Conservation (phyloP, 2,329 filamentous ascomycete species). For the Neonectria coccinea region DNA sequence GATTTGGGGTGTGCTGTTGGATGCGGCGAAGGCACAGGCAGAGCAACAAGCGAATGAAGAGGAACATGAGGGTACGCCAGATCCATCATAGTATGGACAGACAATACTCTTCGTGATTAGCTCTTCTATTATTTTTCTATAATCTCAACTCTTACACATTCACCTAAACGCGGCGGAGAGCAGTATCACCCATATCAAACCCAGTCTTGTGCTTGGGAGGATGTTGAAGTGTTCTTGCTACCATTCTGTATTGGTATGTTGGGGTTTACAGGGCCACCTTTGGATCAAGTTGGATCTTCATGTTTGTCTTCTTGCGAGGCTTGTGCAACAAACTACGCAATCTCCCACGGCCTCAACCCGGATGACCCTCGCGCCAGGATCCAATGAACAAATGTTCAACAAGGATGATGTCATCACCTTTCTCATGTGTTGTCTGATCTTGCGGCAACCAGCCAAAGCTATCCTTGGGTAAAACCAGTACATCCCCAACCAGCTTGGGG, state of each 20-base stretch:
- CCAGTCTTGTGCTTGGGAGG: background rate
- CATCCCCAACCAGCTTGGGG: constrained; percentile 49
- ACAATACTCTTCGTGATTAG: background rate
- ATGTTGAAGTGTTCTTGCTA: too few species aligned
- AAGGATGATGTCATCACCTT: constrained; percentile 32
- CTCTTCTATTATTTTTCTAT: background rate
- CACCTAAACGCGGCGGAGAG: background rate
- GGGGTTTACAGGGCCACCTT: too few species aligned
- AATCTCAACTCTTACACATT: background rate
- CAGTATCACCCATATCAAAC: background rate
- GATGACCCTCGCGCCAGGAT: background rate
- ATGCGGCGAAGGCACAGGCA: background rate
- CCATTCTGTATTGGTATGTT: too few species aligned
- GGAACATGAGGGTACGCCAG: background rate
- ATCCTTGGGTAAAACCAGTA: constrained; percentile 49
- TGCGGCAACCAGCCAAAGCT: constrained; percentile 41
- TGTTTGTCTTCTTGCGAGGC: background rate
- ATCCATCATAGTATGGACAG: background rate
- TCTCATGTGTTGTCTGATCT: constrained; percentile 35
- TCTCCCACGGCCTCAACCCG: background rate
- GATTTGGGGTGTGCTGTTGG: background rate
- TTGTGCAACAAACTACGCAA: background rate
- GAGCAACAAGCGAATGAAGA: background rate
- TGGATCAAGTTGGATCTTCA: background rate
- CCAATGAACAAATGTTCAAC: constrained; percentile 31